phyloP scores from a whole-genome alignment of 805 yeast genomes.

The Cyberlindnera saturnus region DNA sequence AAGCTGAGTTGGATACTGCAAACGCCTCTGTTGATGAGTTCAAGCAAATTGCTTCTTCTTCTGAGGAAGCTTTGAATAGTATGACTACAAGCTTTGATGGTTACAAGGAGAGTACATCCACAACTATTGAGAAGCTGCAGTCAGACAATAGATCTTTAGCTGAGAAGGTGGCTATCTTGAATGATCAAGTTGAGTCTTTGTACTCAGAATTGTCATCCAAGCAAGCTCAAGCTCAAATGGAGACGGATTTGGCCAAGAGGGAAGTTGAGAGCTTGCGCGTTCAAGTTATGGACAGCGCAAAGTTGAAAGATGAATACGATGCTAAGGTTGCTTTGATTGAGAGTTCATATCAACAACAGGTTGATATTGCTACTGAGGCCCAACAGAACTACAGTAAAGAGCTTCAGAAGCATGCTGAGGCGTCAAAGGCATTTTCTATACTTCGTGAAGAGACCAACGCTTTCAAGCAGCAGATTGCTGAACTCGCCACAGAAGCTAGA shows the following conservation, averaged over 20 bases:
- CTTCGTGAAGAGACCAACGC: slow-evolving; percentile 33
- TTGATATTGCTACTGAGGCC: slow-evolving; percentile 38
- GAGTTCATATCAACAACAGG: slow-evolving; percentile 38
- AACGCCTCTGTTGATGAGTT: slow-evolving; percentile 55
- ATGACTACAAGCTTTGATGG: slow-evolving; percentile 50
- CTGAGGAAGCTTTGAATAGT: slow-evolving; percentile 57
- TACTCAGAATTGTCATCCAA: slow-evolving; percentile 26
- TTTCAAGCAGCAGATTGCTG: slow-evolving; percentile 23
- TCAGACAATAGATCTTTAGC: slow-evolving; percentile 18
- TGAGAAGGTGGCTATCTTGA: slow-evolving; percentile 24
- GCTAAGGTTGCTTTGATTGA: slow-evolving; percentile 26
- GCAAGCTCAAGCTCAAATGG: slow-evolving; percentile 21
- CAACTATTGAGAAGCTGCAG: slow-evolving; percentile 13
- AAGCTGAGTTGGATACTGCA: slow-evolving; percentile 50
- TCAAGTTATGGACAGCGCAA: slow-evolving; percentile 19
- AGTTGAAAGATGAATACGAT: slow-evolving; percentile 26
- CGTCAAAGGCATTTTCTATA: slow-evolving; percentile 34
- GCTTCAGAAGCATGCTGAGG: slow-evolving; percentile 47
- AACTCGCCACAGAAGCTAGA: slow-evolving; percentile 24
- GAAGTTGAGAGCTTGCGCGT: slow-evolving; percentile 15
- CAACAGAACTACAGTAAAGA: slow-evolving; percentile 53
- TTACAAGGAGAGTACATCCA: slow-evolving; percentile 26
- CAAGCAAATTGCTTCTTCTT: slow-evolving; percentile 54
- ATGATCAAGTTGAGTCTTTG: slow-evolving; percentile 24
- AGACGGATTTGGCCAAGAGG: slow-evolving; percentile 11